Base-by-base conservation (phyloP, 305 asterid genomes). In the Petunia hybrid region DNA sequence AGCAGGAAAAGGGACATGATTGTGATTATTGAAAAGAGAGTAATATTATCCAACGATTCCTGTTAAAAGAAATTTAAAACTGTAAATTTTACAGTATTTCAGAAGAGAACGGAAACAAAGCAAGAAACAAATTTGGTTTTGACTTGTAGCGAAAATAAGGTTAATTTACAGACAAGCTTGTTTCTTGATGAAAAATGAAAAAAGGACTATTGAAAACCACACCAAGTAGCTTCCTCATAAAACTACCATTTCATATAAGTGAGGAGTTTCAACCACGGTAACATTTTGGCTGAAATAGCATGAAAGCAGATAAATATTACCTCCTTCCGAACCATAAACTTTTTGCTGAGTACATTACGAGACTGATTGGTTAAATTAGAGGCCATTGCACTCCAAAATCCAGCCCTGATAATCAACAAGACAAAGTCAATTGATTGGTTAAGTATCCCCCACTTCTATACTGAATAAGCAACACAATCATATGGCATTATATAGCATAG, bases 381-480 rank as follows among this genome's bases (percentile, higher is more conserved):
- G 84, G 99, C 99, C 99, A 95, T 95, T 12, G 99, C 99, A 85
- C 97, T 92, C 98, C 94, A 92, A 84, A 95, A 95, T 39, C 98
- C 99, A 85, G 91, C 90, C 99, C 99, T 95, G 87, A 39, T 55
- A 56, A 60, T 40, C 45, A 46, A 45, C 16, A 78, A 13, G 53
- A 75, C 56, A 77, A 5, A 43, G 65, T 38, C 35, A 35, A 55
- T 6, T 51, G 31, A 38, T 22, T 35, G 31, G 31, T 38, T 59
- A 59, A 40, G 22, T 10, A 45, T 61, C 84, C 31, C 59, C 42
- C 56, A 51, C 9, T 48, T 57, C 71, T 57, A 36, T n/a, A 60
- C 78, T 36, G 51, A 46, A 41, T n/a, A 43, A 68, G 46, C 62
- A 68, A 56, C 45, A 56, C 35, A 45, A 79, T 48, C 48, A n/a